phyloP scores from a whole-genome alignment of 441 rosid genomes.

The Kokia cookei region DNA sequence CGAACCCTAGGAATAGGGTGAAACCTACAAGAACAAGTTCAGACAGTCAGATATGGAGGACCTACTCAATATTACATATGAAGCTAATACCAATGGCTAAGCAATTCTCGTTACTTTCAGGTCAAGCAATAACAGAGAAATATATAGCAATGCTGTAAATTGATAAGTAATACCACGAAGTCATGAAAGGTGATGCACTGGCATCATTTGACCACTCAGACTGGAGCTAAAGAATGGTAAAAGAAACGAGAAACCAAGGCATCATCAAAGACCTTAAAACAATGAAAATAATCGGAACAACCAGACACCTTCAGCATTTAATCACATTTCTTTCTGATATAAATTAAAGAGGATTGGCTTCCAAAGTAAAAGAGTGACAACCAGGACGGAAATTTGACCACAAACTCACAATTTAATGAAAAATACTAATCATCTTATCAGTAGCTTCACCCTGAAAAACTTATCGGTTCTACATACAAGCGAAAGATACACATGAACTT shows the following conservation, averaged over 20 bases:
- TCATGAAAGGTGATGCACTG: not conserved
- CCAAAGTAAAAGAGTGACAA: not conserved
- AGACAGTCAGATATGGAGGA: not conserved
- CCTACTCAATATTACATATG: not conserved
- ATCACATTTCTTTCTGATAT: not conserved
- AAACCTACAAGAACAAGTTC: constrained; percentile 54
- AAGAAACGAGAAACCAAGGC: not conserved
- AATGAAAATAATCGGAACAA: not conserved
- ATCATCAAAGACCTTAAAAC: not conserved
- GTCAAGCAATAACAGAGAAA: not conserved
- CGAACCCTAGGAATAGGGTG: constrained; percentile 79
- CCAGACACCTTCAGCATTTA: not conserved
- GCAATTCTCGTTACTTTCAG: not conserved
- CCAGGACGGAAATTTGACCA: not conserved
- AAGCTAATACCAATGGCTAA: not conserved
- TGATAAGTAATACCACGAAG: too few species aligned
- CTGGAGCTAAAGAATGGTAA: not conserved
- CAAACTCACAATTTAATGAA: not conserved
- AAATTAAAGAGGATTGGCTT: not conserved
- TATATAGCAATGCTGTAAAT: too few species aligned
- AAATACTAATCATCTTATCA: too few species aligned
- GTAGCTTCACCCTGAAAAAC: too few species aligned
- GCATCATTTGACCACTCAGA: not conserved
- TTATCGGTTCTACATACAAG: too few species aligned
- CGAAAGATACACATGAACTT: too few species aligned